Conservation (phyloP, 148 eudicot genomes). For the Silene conica region DNA sequence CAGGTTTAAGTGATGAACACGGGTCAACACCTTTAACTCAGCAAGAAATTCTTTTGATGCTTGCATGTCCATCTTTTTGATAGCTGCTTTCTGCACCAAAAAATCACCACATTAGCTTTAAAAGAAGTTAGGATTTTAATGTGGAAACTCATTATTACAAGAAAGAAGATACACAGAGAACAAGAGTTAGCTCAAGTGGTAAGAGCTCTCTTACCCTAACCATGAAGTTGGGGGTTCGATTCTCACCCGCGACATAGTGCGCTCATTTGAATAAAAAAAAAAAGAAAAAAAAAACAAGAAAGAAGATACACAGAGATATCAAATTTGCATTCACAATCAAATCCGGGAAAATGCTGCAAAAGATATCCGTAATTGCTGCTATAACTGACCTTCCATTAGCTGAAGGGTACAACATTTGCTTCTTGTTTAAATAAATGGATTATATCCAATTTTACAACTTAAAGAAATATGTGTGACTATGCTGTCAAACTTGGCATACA, state of each 20-base stretch:
- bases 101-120: not conserved
- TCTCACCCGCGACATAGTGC: too few relatives aligned
- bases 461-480: not conserved
- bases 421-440: not conserved
- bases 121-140: not conserved
- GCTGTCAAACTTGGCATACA: not conserved
- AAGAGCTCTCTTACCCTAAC: too few relatives aligned
- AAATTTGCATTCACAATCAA: not conserved
- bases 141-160: too few relatives aligned
- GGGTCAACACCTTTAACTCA: conserved; percentile 41
- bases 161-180: not conserved
- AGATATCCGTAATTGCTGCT: too few relatives aligned
- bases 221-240: too few relatives aligned
- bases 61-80: conserved; percentile 53
- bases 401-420: not conserved
- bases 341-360: not conserved
- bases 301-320: not conserved
- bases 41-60: conserved; percentile 48
- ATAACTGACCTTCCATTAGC: too few relatives aligned
- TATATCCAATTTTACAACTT: not conserved
- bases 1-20: conserved; percentile 50
- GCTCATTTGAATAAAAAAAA: too few relatives aligned
- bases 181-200: too few relatives aligned
- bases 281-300: too few relatives aligned
- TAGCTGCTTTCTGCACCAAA: conserved; percentile 37